Conservation (phyloP, 176 grass and related monocot genomes). For the Tuctoria greenei region DNA sequence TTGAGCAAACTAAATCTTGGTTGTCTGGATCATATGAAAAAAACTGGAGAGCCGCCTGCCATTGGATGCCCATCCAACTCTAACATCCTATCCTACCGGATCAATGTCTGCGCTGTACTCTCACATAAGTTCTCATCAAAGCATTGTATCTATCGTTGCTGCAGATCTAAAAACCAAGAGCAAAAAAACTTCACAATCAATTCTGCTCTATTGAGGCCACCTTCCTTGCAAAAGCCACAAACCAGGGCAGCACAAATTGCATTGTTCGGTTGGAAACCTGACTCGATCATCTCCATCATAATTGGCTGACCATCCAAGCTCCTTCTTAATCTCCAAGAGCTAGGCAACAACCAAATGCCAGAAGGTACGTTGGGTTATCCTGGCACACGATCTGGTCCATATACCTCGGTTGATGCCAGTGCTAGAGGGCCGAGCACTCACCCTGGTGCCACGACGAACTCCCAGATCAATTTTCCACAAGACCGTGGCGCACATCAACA, state of each 20-base stretch:
- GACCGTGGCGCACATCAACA: too few species aligned
- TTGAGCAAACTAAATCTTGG: too few species aligned
- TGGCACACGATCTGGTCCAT: too few species aligned
- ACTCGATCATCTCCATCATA: conserved; percentile 62
- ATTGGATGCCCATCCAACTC: too few species aligned
- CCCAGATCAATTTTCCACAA: too few species aligned
- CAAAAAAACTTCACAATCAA: conserved; percentile 60
- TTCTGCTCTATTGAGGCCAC: conserved; percentile 62
- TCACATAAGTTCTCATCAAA: conserved; percentile 56
- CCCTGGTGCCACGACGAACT: too few species aligned
- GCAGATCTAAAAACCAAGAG: conserved; percentile 53
- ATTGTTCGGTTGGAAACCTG: conserved; percentile 35
- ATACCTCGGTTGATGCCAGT: too few species aligned
- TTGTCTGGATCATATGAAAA: too few species aligned
- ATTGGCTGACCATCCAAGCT: conserved; percentile 47
- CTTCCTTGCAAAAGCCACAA: conserved; percentile 60
- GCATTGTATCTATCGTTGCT: conserved; percentile 64
- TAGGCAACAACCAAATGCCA: too few species aligned
- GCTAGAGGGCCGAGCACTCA: too few species aligned
- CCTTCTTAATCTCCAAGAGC: conserved; percentile 65
- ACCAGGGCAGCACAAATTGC: conserved; percentile 68
- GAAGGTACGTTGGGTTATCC: too few species aligned
- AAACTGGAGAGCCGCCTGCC: too few species aligned
- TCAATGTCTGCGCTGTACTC: conserved; percentile 42
- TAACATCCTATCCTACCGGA: conserved; percentile 71